phyloP scores from a whole-genome alignment of 495 filamentous ascomycete species.

The Tuber magnatum region DNA sequence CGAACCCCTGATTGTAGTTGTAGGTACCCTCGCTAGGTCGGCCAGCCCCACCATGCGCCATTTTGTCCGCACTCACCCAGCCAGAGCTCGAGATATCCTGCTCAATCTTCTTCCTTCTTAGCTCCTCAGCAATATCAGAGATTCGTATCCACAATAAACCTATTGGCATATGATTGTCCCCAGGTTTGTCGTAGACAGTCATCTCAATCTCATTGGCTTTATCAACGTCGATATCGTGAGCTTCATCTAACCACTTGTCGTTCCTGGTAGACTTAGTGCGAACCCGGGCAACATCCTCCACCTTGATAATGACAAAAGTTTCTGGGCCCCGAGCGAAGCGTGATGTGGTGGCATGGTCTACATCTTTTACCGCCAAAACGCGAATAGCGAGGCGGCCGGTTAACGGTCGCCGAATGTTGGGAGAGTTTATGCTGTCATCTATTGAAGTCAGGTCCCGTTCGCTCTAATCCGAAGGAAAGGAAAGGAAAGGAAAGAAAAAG shows the following conservation, averaged over 20 bases:
- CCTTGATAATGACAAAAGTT: slow-evolving; percentile 90
- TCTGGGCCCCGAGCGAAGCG: slow-evolving; percentile 86
- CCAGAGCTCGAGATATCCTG: slow-evolving; percentile 81
- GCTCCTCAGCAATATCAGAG: slow-evolving; percentile 94
- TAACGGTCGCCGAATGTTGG: slow-evolving; percentile 86
- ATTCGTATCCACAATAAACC: slow-evolving; percentile 94
- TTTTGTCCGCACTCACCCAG: slow-evolving; percentile 94
- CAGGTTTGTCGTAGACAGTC: slow-evolving; percentile 90
- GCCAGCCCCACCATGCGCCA: slow-evolving; percentile 52
- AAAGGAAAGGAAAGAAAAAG: no score
- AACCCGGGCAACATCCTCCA: slow-evolving; percentile 84
- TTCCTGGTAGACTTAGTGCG: slow-evolving; percentile 79
- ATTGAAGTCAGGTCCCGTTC: slow-evolving; percentile 24
- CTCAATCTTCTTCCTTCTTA: slow-evolving; percentile 95
- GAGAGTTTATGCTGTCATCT: slow-evolving; percentile 96
- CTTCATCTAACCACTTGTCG: slow-evolving; percentile 85
- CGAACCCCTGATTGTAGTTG: slow-evolving; percentile 43
- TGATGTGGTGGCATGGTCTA: slow-evolving; percentile 83
- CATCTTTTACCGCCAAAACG: slow-evolving; percentile 81
- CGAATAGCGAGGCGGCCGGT: slow-evolving; percentile 81
- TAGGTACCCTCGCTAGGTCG: slow-evolving; percentile 40
- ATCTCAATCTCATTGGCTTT: slow-evolving; percentile 98
- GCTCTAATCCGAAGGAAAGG: not conserved
- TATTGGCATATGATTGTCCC: slow-evolving; percentile 84
- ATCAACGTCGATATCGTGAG: slow-evolving; percentile 84